Conservation (phyloP, 805 yeast genomes). For the Cyberlindnera mississippiensis region DNA sequence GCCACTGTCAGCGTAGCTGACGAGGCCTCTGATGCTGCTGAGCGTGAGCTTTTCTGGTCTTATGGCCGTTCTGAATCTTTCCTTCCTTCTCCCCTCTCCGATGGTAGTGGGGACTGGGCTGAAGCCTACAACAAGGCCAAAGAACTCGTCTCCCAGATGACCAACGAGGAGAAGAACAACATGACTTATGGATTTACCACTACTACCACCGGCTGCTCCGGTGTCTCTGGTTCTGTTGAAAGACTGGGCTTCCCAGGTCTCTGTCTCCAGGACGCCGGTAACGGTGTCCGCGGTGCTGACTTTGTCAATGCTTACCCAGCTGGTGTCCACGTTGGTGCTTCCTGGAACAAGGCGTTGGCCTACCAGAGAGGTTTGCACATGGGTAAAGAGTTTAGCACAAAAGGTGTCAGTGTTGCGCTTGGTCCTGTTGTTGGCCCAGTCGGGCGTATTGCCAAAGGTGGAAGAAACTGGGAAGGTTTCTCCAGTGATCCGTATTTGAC, state of each 20-base stretch:
- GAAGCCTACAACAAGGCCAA: conserved; percentile 5
- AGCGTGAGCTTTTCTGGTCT: conserved; percentile 3
- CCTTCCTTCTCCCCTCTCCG: conserved; percentile 5
- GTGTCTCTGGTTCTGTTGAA: conserved; percentile 7
- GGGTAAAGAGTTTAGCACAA: conserved; percentile 9
- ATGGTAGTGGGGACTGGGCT: conserved; percentile 7
- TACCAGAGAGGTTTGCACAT: conserved; percentile 8
- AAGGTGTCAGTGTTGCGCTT: conserved; percentile 7
- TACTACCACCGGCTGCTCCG: conserved; percentile 1
- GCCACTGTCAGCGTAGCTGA: neutral
- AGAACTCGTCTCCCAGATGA: conserved; percentile 7
- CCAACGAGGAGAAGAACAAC: conserved; percentile 10
- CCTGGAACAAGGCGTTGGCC: conserved; percentile 8
- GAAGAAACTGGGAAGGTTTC: conserved; percentile 13
- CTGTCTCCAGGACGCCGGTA: conserved; percentile 9
- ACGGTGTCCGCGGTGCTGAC: conserved; percentile 11
- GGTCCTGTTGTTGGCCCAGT: conserved; percentile 12
- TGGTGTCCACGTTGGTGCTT: conserved; percentile 8
- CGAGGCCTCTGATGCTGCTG: neutral
- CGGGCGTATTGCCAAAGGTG: conserved; percentile 8
- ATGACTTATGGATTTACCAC: conserved; percentile 5
- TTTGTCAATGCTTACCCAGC: conserved; percentile 9
- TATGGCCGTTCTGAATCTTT: conserved; percentile 5
- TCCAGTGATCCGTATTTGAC: conserved; percentile 10
- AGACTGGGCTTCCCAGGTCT: conserved; percentile 8